phyloP scores from a whole-genome alignment of 1,284 basidiomycete species.

The Leucoagaricus sp. region DNA sequence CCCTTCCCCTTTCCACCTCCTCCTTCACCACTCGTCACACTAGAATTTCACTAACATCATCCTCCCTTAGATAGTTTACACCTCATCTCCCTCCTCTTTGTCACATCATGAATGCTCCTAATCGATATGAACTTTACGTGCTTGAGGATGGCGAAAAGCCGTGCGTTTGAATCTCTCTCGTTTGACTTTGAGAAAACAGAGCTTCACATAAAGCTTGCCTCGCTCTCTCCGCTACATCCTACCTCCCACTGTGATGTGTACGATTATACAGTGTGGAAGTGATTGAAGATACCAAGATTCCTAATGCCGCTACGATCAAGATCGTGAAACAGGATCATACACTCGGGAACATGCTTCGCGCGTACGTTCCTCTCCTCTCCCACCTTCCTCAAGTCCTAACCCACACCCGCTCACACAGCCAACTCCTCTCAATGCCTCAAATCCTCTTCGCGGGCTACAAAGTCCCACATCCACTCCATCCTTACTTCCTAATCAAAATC shows the following conservation, averaged over 20 bases:
- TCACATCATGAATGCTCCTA: constrained; percentile 84
- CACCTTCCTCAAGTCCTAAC: not conserved
- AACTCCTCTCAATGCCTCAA: constrained; percentile 83
- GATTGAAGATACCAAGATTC: constrained; percentile 95
- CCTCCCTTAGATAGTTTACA: too few species aligned
- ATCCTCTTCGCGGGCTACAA: constrained; percentile 98
- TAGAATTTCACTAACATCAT: too few species aligned
- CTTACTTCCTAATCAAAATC: constrained; percentile 91
- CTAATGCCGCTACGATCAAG: constrained; percentile 93
- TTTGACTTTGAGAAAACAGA: too few species aligned
- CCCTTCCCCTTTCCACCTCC: not conserved
- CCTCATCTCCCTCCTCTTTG: constrained; percentile 15
- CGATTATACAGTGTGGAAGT: constrained; percentile 78
- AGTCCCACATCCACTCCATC: constrained; percentile 95
- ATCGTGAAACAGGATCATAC: constrained; percentile 98
- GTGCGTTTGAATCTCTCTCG: constrained; percentile 53
- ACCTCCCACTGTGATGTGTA: too few species aligned
- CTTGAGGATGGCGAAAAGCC: constrained; percentile 91
- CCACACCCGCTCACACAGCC: constrained; percentile 46
- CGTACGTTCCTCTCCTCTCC: constrained; percentile 55
- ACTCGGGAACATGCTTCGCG: constrained; percentile 92
- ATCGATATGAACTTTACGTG: constrained; percentile 90
- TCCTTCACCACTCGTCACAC: constrained; percentile 16
- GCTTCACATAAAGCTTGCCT: too few species aligned
- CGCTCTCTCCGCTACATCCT: too few species aligned